Evolutionary conservation across 345 rosid genomes (phyloP).

Genomic region (Dimocarpus longan): DNA sequence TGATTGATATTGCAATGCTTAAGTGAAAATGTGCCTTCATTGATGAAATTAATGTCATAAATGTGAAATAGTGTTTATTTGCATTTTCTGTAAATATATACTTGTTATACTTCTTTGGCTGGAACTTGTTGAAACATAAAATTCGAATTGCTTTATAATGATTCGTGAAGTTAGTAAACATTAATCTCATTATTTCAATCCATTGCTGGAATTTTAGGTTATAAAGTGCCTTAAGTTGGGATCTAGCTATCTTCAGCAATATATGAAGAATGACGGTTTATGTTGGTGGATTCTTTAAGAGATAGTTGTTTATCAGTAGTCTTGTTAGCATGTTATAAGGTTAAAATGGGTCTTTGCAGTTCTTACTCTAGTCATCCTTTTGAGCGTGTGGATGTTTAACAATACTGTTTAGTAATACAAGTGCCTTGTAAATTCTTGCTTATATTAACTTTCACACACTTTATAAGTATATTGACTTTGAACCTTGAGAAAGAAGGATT

Average conservation of each 20-base stretch:
- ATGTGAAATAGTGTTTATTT: constrained; percentile 1
- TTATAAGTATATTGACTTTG: not conserved
- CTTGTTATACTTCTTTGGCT: not conserved
- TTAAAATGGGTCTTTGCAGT: not conserved
- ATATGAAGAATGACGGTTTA: not conserved
- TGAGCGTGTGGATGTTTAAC: not conserved
- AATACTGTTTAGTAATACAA: not conserved
- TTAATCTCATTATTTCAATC: not conserved
- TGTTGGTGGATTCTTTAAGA: not conserved
- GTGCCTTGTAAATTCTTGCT: not conserved
- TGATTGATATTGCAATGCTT: constrained; percentile 1
- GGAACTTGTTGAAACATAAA: not conserved
- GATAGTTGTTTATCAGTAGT: not conserved
- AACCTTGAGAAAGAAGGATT: not conserved
- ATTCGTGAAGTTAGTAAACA: too few species aligned
- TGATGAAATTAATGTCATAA: not conserved
- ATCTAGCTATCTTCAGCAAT: not conserved
- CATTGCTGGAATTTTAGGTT: not conserved
- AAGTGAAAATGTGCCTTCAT: not conserved
- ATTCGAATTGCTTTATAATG: too few species aligned
- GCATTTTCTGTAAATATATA: not conserved
- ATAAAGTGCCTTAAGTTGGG: not conserved
- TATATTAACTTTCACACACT: not conserved
- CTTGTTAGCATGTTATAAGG: not conserved
- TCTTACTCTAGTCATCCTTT: not conserved